Conservation (phyloP, 495 filamentous ascomycete species). For the Aspergillus indologenus region DNA sequence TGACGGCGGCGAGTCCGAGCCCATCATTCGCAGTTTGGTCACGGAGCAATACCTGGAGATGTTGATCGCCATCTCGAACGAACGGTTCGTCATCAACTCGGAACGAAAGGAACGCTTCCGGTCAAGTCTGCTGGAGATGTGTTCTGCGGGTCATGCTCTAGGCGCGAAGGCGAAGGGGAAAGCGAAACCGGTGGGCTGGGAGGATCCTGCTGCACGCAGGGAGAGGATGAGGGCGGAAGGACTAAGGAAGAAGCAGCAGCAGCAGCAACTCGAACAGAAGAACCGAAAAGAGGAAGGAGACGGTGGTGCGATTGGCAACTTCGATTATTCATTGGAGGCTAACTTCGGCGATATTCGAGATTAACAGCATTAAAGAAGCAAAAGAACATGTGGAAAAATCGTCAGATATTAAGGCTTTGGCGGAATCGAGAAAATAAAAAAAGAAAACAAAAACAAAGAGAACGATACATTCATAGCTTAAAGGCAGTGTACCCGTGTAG, state of each 20-base stretch:
- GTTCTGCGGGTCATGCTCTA: conserved; percentile 11
- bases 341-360: background rate
- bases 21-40: conserved; percentile 42
- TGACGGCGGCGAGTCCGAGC: conserved; percentile 32
- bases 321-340: background rate
- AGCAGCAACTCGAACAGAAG: conserved; percentile 28
- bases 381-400: background rate
- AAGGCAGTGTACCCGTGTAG: background rate
- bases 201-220: conserved; percentile 53
- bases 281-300: conserved; percentile 13
- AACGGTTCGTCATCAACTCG: conserved; percentile 70
- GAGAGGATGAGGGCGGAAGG: conserved; percentile 64
- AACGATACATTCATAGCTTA: background rate
- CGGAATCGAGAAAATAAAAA: background rate
- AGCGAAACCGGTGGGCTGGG: conserved; percentile 43
- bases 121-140: conserved; percentile 21
- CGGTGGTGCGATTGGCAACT: conserved; percentile 8
- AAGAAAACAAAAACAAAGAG: background rate
- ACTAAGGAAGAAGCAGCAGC: conserved; percentile 40
- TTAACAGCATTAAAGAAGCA: too few species aligned
- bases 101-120: conserved; percentile 66
- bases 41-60: conserved; percentile 57
- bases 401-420: too few species aligned
- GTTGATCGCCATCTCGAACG: conserved; percentile 67
- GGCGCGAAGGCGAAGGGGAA: conserved; percentile 23